These are phyloP conservation scores for Discostella stelligeroides DNA, from an alignment of 108 stramenopile species.

Conservation along the genomic window DNA sequence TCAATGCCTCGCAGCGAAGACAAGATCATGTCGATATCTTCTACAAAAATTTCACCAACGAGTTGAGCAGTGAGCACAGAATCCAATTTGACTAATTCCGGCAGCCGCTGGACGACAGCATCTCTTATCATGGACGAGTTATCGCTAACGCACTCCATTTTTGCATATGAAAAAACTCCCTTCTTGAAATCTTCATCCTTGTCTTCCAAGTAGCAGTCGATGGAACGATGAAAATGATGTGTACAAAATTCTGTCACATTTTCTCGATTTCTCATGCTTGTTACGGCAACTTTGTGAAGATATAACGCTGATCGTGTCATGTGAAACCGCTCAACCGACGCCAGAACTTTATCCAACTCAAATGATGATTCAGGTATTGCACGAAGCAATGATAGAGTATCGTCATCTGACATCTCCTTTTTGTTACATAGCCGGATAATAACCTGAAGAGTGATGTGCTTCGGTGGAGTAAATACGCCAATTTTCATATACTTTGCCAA, in stretches of 20 bases:
- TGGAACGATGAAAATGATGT: constrained; percentile 65
- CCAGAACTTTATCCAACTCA: constrained; percentile 63
- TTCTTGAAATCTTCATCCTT: constrained; percentile 58
- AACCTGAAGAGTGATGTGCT: constrained; percentile 59
- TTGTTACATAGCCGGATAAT: constrained; percentile 58
- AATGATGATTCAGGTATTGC: constrained; percentile 68
- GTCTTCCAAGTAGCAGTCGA: constrained; percentile 82
- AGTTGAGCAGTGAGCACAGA: constrained; percentile 61
- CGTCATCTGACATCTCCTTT: constrained; percentile 43
- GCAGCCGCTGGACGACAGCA: constrained; percentile 56
- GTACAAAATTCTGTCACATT: constrained; percentile 40
- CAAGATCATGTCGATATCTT: constrained; percentile 73
- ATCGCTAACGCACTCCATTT: constrained; percentile 67
- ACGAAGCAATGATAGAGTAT: constrained; percentile 63
- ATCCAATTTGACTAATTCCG: constrained; percentile 64
- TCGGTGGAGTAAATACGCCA: constrained; percentile 64
- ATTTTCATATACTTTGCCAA: constrained; percentile 77
- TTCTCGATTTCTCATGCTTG: constrained; percentile 37
- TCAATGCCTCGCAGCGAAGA: constrained; percentile 38
- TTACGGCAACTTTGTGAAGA: constrained; percentile 69
- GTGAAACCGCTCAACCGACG: constrained; percentile 58
- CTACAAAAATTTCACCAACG: constrained; percentile 75
- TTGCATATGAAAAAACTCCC: constrained; percentile 75
- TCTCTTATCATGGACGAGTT: constrained; percentile 42
- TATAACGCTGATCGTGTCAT: constrained; percentile 72